Evolutionary conservation across 495 filamentous ascomycete species (phyloP), one percentile per base, ranked within the genome.

Genomic region (Aspergillus panamensis): DNA sequence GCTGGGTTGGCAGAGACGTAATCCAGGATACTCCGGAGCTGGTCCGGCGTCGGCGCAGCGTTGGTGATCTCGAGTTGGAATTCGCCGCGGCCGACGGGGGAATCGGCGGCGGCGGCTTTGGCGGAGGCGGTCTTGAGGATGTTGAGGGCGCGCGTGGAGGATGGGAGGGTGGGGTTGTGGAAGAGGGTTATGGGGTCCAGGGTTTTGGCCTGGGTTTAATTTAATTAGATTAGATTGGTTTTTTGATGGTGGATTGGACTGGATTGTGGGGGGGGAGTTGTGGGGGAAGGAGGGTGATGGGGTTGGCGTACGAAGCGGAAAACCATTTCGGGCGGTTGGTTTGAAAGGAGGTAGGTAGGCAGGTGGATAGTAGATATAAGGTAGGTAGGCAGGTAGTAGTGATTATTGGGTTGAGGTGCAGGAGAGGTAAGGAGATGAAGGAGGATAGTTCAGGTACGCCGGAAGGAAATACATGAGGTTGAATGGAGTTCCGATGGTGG

Each of bases 171-270:
- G 21, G 93, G 82, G 62, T 86, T 84, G 82, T 97, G 93, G 82
- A 97, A 98, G 78, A 98, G 87, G 56, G 92, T 96, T 65, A 98
- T 86, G 59, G 96, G 85, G 79, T 97, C 91, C 73, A 90, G 81
- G 60, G 87, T 80, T 83, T 92, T 92, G 73, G 81, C 80, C 88
- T 92, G 61, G 10, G 17, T 25, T 51, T 29, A 53, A 40, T 43
- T 57, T 59, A n/a, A 47, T 60, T 61, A 55, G 51, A 31, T 51
- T 32, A 25, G 25, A 25, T 25, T 25, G 5, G 25, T 25, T 25
- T 12, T 59, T 39, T 39, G 30, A 9, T 48, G 49, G 12, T 42
- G 12, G 40, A n/a, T 62, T 48, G 48, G 37, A 14, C 54, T 17
- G 48, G 20, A 17, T 44, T 29, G 6, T 17, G 30, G 29, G 8